phyloP scores from a whole-genome alignment of 106 monocot species.

The Apostasia ramifera region DNA sequence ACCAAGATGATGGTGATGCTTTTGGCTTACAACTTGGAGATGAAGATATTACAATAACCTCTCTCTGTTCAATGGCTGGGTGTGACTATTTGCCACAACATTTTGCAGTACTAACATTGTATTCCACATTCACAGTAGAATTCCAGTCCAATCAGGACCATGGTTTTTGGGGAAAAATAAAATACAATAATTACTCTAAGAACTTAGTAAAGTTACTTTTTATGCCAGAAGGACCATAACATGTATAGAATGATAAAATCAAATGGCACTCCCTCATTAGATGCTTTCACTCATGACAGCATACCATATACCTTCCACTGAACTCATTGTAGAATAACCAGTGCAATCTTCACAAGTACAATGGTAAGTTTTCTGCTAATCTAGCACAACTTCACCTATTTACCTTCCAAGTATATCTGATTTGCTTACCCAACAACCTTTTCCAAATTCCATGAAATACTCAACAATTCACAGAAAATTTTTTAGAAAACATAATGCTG shows the following conservation, averaged over 20 bases:
- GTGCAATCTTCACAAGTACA: neutral
- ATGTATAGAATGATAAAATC: neutral
- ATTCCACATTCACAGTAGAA: no score
- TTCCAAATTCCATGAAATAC: no score
- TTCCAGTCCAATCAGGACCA: no score
- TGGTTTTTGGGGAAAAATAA: no score
- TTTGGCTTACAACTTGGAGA: neutral
- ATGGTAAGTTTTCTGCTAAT: neutral
- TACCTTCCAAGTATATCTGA: neutral
- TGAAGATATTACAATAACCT: neutral
- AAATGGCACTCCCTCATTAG: neutral
- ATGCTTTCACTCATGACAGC: neutral
- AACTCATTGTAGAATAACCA: neutral
- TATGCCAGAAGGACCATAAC: neutral
- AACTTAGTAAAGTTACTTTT: no score
- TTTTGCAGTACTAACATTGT: conserved; percentile 1
- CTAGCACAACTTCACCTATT: neutral
- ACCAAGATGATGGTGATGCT: conserved; percentile 2
- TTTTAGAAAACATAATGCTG: no score
- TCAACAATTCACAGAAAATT: no score
- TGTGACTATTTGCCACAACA: conserved; percentile 1
- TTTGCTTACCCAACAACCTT: no score
- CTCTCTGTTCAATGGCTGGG: neutral
- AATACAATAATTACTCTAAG: no score
- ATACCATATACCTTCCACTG: neutral